A percentile compares a stretch with the other conserved stretches of the same genome.
Evolutionary conservation across 2,329 filamentous ascomycete species (phyloP).

Genomic region (Fusarium nurragi): DNA sequence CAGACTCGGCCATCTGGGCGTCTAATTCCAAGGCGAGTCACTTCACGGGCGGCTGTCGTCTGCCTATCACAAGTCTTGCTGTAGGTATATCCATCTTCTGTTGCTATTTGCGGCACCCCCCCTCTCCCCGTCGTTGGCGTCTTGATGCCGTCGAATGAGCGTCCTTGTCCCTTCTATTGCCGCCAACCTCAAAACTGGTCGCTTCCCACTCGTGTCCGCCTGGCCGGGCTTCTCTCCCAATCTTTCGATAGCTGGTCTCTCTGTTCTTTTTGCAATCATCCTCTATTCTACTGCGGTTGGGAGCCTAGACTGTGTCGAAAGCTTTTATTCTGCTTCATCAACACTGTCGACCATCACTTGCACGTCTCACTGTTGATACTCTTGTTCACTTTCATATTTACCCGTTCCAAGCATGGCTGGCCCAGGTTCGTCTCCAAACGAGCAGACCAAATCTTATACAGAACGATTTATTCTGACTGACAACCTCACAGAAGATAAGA

Average conservation of each 20-base stretch:
- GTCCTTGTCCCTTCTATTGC: slow-evolving; percentile 42
- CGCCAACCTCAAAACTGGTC: slow-evolving; percentile 61
- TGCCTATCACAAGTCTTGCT: slow-evolving; percentile 44
- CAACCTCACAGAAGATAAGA: slow-evolving; percentile 59
- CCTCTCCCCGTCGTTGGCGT: slow-evolving; percentile 47
- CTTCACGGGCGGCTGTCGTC: slow-evolving; percentile 35
- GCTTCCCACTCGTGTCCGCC: slow-evolving; percentile 53
- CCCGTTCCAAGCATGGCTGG: slow-evolving; percentile 49
- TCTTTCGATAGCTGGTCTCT: slow-evolving; percentile 67
- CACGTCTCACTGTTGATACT: slow-evolving; percentile 20
- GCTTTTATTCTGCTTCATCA: slow-evolving; percentile 29
- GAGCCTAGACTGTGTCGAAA: slow-evolving; percentile 43
- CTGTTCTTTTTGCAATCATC: slow-evolving; percentile 50
- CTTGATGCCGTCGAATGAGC: slow-evolving; percentile 50
- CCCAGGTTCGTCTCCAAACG: slow-evolving; percentile 50
- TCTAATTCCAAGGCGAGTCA: slow-evolving; percentile 42
- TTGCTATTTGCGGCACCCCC: slow-evolving; percentile 41
- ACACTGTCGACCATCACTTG: slow-evolving; percentile 18
- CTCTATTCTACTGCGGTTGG: slow-evolving; percentile 45
- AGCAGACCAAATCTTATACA: background rate
- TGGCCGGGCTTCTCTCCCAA: slow-evolving; percentile 50
- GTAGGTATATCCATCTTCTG: slow-evolving; percentile 33
- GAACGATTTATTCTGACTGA: slow-evolving; percentile 37
- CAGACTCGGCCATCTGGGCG: slow-evolving; percentile 35
- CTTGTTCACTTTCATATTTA: slow-evolving; percentile 20